Evolutionary conservation across 345 rosid species (phyloP), one percentile per base, ranked within the genome.

Genomic region (Camelina laxa): DNA sequence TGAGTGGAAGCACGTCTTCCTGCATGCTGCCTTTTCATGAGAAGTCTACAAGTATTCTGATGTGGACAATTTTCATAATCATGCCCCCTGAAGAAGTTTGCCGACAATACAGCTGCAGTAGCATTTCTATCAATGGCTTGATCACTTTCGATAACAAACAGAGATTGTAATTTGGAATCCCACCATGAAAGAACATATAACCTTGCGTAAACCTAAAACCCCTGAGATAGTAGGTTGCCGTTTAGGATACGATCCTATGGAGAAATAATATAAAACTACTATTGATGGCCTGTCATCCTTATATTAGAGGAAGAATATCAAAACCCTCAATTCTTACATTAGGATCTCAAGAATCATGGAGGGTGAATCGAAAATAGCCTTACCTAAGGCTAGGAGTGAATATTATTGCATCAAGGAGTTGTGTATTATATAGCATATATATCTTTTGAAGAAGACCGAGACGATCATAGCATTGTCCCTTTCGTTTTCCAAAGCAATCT

Each of bases 291-390:
- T n/a, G 1, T n/a, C 4, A 27, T 27, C 7, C 3, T 47, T 7
- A 16, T 47, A 8, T 2, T 0, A 7, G 0, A 3, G 0, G 51
- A 16, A 47, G 16, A 47, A 16, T 47, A 47, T 47, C 51, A n/a
- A 47, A 7, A 47, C 9, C 51, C 20, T 47, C 20, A 47, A 47
- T n/a, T 47, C 51, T 47, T 47, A 47, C 45, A 16, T 47, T 47
- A 47, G 51, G 51, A 41, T 41, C 11, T 47, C 51, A 47, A 47
- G 51, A 41, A 47, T 47, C 51, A 47, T 47, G 51, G 51, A 47
- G 51, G 10, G 51, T 47, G 51, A n/a, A 47, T 16, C 1, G 1
- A 47, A n/a, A 47, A 7, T 47, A 47, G 51, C 51, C 9, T 47
- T 1, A 47, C 2, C 20, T 47, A 1, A 16, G 3, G 5, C 45